A percentile compares a stretch with the other conserved stretches of the same genome.
Conservation (phyloP, 1,139 yeast species). For the Candida gigantensis region DNA sequence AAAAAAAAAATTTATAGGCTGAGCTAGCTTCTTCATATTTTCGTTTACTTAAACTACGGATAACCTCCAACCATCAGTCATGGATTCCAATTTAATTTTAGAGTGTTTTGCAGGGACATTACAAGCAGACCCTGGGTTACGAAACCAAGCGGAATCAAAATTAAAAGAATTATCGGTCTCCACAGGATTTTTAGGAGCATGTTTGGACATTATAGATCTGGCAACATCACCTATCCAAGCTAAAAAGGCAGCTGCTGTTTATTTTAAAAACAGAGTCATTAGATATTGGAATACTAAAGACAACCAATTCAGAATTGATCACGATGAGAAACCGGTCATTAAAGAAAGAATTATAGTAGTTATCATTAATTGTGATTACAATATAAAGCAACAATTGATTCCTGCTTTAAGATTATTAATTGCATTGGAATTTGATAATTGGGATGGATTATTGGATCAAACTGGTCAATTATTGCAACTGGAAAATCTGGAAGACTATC, state of each 20-base stretch:
- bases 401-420: conserved; percentile 72
- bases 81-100: conserved; percentile 70
- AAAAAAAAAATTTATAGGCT: too few relatives aligned
- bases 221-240: conserved; percentile 54
- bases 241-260: conserved; percentile 81
- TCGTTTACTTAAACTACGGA: too few relatives aligned
- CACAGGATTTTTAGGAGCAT: conserved; percentile 81
- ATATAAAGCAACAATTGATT: conserved; percentile 60
- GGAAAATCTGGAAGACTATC: conserved; percentile 40
- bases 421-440: conserved; percentile 60
- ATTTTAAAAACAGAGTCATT: conserved; percentile 74
- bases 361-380: conserved; percentile 43
- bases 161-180: conserved; percentile 55
- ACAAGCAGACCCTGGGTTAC: conserved; percentile 60
- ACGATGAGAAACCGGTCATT: conserved; percentile 72
- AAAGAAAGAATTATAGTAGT: conserved; percentile 58
- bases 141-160: conserved; percentile 70
- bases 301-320: conserved; percentile 40
- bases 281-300: conserved; percentile 57
- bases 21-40: too few relatives aligned
- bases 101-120: conserved; percentile 83
- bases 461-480: conserved; percentile 57
- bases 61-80: conserved; percentile 23
- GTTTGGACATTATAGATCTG: conserved; percentile 64
- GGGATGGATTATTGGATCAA: conserved; percentile 67